phyloP scores from a whole-genome alignment of 768 basidiomycete genomes.

The Pholiota molesta region DNA sequence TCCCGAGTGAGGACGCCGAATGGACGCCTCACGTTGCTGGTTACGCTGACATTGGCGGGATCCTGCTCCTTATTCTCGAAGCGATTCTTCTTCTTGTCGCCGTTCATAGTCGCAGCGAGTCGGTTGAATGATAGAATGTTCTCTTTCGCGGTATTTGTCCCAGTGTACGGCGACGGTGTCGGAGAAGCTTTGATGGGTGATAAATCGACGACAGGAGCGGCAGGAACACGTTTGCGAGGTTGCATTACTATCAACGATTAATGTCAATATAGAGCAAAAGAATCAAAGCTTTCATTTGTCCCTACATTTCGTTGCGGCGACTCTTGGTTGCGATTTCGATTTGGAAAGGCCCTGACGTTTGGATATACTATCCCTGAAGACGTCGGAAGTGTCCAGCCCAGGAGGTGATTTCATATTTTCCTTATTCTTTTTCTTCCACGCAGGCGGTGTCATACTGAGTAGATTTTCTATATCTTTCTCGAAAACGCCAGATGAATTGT shows the following conservation, averaged over 20 bases:
- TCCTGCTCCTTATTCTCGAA: conserved; percentile 5
- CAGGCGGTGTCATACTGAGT: conserved; percentile 35
- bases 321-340: conserved; percentile 50
- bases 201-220: conserved; percentile 38
- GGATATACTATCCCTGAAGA: conserved; percentile 15
- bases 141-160: conserved; percentile 38
- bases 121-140: conserved; percentile 38
- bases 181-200: conserved; percentile 61
- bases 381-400: conserved; percentile 30
- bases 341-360: conserved; percentile 31
- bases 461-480: conserved; percentile 52
- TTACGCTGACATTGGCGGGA: conserved; percentile 9
- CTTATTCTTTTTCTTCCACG: conserved; percentile 31
- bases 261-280: neutral
- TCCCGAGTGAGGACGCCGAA: conserved; percentile 32
- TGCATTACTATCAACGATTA: conserved; percentile 25
- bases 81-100: conserved; percentile 19
- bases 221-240: conserved; percentile 41
- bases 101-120: conserved; percentile 25
- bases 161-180: conserved; percentile 38
- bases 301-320: conserved; percentile 40
- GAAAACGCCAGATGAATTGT: conserved; percentile 48
- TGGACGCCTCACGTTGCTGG: conserved; percentile 30
- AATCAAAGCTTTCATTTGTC: neutral
- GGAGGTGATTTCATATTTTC: conserved; percentile 37